Percentiles rank a stretch among this genome's conserved stretches.
These are phyloP conservation scores for Vararia minispora DNA, from an alignment of 768 basidiomycete genomes.

Conservation along the genomic window DNA sequence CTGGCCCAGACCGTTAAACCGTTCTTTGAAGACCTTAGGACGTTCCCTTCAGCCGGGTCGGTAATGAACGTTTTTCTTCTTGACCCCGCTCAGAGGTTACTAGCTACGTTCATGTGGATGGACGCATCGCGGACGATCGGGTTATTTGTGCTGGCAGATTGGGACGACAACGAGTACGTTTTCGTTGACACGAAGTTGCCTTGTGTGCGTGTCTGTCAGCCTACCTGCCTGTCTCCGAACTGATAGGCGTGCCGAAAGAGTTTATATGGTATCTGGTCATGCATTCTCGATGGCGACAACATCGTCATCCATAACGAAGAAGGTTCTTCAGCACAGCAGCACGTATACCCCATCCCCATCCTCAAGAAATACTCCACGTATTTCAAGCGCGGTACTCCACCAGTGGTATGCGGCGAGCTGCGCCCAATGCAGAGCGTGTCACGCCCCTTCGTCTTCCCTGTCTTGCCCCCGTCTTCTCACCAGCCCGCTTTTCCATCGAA, in stretches of 20 bases:
- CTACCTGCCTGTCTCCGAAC: too few relatives aligned
- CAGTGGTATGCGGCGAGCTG: slow-evolving; percentile 16
- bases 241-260: too few relatives aligned
- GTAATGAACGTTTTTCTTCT: slow-evolving; percentile 74
- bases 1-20: slow-evolving; percentile 4
- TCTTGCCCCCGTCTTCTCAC: slow-evolving; percentile 11
- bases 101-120: slow-evolving; percentile 66
- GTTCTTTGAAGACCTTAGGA: slow-evolving; percentile 50
- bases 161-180: slow-evolving; percentile 54
- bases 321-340: slow-evolving; percentile 49
- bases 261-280: slow-evolving; percentile 77
- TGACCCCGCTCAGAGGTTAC: slow-evolving; percentile 46
- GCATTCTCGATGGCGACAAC: slow-evolving; percentile 52
- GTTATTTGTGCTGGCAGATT: slow-evolving; percentile 54
- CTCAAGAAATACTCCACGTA: slow-evolving; percentile 21
- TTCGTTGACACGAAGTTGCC: slow-evolving; percentile 66
- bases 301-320: slow-evolving; percentile 72
- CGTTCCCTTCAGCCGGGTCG: slow-evolving; percentile 52
- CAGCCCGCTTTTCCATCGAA: slow-evolving; percentile 6
- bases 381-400: slow-evolving; percentile 7
- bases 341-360: slow-evolving; percentile 48
- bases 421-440: slow-evolving; percentile 13
- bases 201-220: slow-evolving; percentile 46
- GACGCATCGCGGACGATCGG: slow-evolving; percentile 42
- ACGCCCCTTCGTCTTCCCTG: slow-evolving; percentile 15